Evolutionary conservation across 2,329 filamentous ascomycete genomes (phyloP).

Genomic region (Neocucurbitaria cava): DNA sequence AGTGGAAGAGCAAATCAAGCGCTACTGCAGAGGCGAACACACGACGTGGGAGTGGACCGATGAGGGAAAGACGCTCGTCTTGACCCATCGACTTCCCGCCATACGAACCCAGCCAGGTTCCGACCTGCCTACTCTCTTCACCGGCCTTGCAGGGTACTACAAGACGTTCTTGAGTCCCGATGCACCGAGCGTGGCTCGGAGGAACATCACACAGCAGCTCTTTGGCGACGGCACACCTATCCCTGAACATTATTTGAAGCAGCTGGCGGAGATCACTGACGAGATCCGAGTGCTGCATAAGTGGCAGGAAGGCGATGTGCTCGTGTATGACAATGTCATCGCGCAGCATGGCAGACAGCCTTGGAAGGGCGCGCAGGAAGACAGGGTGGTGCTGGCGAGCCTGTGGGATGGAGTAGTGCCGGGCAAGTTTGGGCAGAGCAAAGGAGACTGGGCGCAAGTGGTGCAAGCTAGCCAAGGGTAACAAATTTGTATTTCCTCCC

Average conservation of each 20-base stretch:
- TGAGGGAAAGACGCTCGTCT: constrained; percentile 44
- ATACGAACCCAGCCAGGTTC: constrained; percentile 9
- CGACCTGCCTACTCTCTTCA: constrained; percentile 7
- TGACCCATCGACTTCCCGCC: constrained; percentile 14
- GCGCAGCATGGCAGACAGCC: constrained; percentile 15
- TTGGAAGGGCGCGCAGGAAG: constrained; percentile 11
- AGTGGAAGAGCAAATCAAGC: constrained; percentile 10
- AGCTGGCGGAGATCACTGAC: constrained; percentile 10
- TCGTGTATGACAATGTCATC: constrained; percentile 19
- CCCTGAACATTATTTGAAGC: constrained; percentile 9
- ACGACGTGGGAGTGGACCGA: constrained; percentile 59
- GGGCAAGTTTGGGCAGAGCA: constrained; percentile 52
- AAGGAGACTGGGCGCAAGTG: constrained; percentile 56
- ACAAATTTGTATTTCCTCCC: neutral
- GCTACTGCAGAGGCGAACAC: constrained; percentile 53
- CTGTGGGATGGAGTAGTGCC: constrained; percentile 41
- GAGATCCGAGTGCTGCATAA: constrained; percentile 11
- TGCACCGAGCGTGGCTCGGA: neutral
- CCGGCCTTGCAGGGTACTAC: constrained; percentile 54
- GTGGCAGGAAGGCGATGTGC: constrained; percentile 18
- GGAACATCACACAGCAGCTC: constrained; percentile 15
- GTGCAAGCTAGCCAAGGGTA: constrained; percentile 49
- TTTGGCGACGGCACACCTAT: constrained; percentile 22
- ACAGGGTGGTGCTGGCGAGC: constrained; percentile 11
- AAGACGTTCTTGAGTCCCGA: constrained; percentile 36